phyloP scores from a whole-genome alignment of 139 green algal species.

The Gonium pectorale region DNA sequence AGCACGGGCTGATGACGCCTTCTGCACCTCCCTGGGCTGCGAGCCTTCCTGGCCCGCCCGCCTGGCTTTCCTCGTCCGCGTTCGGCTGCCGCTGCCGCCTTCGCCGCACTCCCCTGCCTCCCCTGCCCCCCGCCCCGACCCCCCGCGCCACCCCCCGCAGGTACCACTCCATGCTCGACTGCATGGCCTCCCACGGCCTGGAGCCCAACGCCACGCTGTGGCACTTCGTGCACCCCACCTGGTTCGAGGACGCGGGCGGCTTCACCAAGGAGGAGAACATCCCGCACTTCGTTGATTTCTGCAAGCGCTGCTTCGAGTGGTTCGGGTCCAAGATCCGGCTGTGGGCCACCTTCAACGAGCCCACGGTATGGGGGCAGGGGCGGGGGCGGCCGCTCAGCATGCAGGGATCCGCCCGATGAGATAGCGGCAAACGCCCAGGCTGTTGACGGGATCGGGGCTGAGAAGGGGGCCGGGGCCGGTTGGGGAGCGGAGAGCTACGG shows the following conservation, averaged over 20 bases:
- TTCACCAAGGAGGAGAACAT: conserved; percentile 86
- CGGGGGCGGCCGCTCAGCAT: too few relatives aligned
- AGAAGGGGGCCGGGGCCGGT: too few relatives aligned
- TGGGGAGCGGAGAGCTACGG: too few relatives aligned
- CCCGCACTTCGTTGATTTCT: conserved; percentile 79
- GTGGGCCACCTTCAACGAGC: conserved; percentile 94
- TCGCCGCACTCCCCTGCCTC: too few relatives aligned
- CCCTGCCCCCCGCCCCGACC: neutral
- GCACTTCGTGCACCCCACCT: conserved; percentile 87
- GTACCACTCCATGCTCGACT: conserved; percentile 71
- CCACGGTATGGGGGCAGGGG: conserved; percentile 75
- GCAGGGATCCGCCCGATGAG: too few relatives aligned
- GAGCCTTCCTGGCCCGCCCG: too few relatives aligned
- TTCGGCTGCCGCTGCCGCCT: too few relatives aligned
- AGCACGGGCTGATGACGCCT: too few relatives aligned
- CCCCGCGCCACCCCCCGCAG: conserved; percentile 37
- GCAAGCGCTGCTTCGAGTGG: conserved; percentile 63
- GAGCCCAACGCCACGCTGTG: conserved; percentile 85
- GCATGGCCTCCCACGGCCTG: conserved; percentile 62
- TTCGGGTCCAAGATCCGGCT: conserved; percentile 74
- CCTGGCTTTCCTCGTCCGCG: too few relatives aligned
- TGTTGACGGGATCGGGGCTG: too few relatives aligned
- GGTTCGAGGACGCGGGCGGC: conserved; percentile 86
- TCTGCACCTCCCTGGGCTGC: too few relatives aligned
- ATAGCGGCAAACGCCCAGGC: too few relatives aligned